Conservation (phyloP, 345 rosid species). For the Eucalyptus virginea region DNA sequence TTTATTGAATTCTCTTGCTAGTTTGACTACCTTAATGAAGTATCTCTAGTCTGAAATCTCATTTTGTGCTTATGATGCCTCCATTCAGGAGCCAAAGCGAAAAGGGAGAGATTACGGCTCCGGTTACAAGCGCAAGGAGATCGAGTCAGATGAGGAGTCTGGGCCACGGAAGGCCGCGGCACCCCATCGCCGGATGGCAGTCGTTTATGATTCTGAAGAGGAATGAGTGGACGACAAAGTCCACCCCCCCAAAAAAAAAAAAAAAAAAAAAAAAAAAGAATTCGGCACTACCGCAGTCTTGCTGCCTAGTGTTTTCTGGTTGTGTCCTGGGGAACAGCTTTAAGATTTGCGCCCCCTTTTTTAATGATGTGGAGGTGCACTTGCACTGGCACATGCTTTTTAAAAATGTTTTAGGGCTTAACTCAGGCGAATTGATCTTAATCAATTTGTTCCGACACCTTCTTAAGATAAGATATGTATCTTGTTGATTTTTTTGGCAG, state of each 20-base stretch:
- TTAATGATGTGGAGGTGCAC: neutral
- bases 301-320: neutral
- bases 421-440: neutral
- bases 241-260: too few species aligned
- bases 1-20: neutral
- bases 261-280: neutral
- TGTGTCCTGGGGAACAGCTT: neutral
- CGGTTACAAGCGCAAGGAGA: slow-evolving; percentile 56
- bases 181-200: slow-evolving; percentile 72
- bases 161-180: slow-evolving; percentile 66
- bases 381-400: neutral
- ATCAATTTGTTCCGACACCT: neutral
- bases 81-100: slow-evolving; percentile 46
- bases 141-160: slow-evolving; percentile 90
- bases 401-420: neutral
- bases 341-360: neutral
- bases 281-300: neutral
- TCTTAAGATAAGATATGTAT: neutral
- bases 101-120: slow-evolving; percentile 38
- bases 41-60: neutral
- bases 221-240: slow-evolving; percentile 9
- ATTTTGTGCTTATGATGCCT: neutral
- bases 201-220: slow-evolving; percentile 87
- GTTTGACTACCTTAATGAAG: neutral
- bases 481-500: neutral